Evolutionary conservation across 768 basidiomycete genomes (phyloP).

Genomic region (Lactarius sanguifluus): DNA sequence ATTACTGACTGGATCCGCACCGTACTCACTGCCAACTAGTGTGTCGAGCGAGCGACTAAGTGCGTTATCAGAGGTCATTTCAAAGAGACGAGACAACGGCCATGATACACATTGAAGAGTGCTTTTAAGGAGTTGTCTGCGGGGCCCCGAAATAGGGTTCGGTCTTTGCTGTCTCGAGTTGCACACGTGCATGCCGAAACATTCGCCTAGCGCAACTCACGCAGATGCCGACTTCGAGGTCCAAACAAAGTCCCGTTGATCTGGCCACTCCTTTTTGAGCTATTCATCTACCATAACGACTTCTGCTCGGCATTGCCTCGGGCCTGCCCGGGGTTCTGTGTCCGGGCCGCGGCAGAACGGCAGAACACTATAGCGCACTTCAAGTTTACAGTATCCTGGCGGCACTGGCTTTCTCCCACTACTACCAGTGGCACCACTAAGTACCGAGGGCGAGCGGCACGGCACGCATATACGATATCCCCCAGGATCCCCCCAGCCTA

Average conservation of each 20-base stretch:
- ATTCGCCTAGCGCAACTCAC: background rate
- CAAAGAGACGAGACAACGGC: background rate
- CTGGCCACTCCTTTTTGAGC: background rate
- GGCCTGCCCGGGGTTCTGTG: background rate
- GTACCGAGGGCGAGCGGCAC: background rate
- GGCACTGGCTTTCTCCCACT: background rate
- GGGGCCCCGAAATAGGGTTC: background rate
- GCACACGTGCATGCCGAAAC: background rate
- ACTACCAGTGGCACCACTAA: too few species aligned
- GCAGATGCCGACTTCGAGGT: background rate
- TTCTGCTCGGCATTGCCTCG: background rate
- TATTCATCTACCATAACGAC: too few species aligned
- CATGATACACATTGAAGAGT: background rate
- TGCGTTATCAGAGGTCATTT: background rate
- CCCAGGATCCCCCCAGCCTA: background rate
- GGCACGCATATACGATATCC: background rate
- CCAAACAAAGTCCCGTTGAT: background rate
- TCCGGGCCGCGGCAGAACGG: background rate
- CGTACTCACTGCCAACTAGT: background rate
- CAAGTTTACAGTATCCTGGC: background rate
- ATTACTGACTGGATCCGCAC: background rate
- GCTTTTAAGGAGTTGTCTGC: background rate
- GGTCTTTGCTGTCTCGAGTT: background rate
- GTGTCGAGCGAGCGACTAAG: background rate
- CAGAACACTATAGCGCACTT: background rate